phyloP scores from a whole-genome alignment of 2,329 filamentous ascomycete species.

The Hymenoscyphus linearis region DNA sequence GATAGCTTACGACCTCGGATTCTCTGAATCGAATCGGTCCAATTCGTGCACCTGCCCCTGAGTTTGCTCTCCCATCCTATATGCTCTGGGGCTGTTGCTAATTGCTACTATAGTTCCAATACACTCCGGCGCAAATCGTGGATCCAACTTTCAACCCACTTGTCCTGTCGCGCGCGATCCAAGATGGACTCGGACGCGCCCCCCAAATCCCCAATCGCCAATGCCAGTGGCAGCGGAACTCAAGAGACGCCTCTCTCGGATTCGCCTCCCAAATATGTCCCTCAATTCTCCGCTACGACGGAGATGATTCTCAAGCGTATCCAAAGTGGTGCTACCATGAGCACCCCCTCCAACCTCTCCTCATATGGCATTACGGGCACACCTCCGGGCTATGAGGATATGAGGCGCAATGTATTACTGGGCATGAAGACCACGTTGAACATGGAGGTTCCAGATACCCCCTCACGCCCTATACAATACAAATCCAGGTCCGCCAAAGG shows the following conservation, averaged over 20 bases:
- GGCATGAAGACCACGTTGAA: constrained; percentile 33
- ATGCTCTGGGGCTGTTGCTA: constrained; percentile 6
- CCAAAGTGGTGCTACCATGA: constrained; percentile 22
- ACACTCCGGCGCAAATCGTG: constrained; percentile 25
- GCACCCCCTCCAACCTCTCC: constrained; percentile 18
- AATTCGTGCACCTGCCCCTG: constrained; percentile 7
- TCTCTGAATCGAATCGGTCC: constrained; percentile 20
- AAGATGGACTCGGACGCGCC: constrained; percentile 26
- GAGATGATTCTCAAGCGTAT: constrained; percentile 35
- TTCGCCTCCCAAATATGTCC: constrained; percentile 31
- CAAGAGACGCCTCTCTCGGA: constrained; percentile 18
- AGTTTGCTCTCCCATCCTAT: constrained; percentile 1
- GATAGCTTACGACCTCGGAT: constrained; percentile 4
- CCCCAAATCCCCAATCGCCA: constrained; percentile 19
- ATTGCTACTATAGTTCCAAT: background rate
- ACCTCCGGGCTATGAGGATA: constrained; percentile 32
- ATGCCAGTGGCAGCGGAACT: constrained; percentile 8
- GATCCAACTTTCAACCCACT: background rate
- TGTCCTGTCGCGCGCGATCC: constrained; percentile 3
- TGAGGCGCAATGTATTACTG: constrained; percentile 31
- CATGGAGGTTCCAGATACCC: constrained; percentile 29
- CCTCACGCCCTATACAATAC: constrained; percentile 23
- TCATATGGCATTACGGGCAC: constrained; percentile 27
- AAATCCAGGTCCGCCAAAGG: constrained; percentile 8
- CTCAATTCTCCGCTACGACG: constrained; percentile 33